Evolutionary conservation across 2,329 filamentous ascomycete species (phyloP), one percentile per base, ranked within the genome.

Genomic region (Drechslerella dactyloides): DNA sequence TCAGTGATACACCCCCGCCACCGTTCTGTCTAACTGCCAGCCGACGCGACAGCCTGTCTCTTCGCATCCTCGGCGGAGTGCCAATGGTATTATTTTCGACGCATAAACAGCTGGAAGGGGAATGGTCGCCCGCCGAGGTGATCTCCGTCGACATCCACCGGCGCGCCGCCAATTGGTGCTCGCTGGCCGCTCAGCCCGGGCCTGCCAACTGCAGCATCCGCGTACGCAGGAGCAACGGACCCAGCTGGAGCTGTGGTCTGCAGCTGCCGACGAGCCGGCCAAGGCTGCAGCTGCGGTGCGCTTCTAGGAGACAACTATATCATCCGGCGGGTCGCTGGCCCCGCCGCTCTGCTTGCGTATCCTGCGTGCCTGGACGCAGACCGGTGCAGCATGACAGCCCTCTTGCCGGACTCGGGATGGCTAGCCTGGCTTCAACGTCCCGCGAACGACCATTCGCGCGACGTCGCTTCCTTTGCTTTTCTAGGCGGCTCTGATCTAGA

Each of bases 241-340:
- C 37, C 15, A 13, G 37, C 37, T 42, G 15, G 37, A 42, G 37
- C 37, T 42, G 37, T 42, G 37, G 37, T 15, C 37, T 42, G 37
- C 37, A 42, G 4, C 37, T 42, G 37, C 37, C 37, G 37, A 42
- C 37, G 15, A 42, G 11, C 37, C 37, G 37, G 37, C 13, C 37
- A 42, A 42, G 37, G 37, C 37, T 42, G 37, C 37, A 42, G 37
- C 37, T 42, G 37, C 37, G n/a, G 37, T 15, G 37, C 37, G 37
- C 37, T 13, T 17, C 15, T 4, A 42, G 37, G n/a, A 17, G n/a
- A 42, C 37, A 42, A 42, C 13, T 33, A 42, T 42, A 13, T 42
- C 37, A 42, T 42, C 37, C 37, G 11, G 37, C n/a, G 37, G 11
- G n/a, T 42, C 37, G 37, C 37, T 4, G 5, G 11, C 37, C 37